Conservation (phyloP, 108 stramenopile species). For the Bacterosira constricta region DNA sequence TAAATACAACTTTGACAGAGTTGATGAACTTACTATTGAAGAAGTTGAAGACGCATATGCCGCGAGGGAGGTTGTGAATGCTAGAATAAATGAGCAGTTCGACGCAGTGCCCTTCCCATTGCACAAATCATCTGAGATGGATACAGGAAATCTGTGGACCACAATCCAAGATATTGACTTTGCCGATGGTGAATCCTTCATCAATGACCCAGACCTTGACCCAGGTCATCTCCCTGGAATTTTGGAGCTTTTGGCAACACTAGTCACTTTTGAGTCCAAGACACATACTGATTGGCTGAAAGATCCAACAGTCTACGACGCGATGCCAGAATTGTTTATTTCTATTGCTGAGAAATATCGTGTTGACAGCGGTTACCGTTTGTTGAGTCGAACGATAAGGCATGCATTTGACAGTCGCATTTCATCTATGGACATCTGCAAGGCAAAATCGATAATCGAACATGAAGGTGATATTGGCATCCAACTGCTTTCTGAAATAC, state of each 20-base stretch:
- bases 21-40: neutral
- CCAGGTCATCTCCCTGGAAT: neutral
- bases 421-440: neutral
- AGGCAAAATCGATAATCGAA: neutral
- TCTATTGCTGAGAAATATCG: neutral
- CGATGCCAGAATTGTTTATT: neutral
- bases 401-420: neutral
- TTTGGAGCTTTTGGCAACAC: neutral
- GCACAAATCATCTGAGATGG: neutral
- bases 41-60: slow-evolving; percentile 2
- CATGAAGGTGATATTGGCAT: neutral
- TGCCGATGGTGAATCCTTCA: neutral
- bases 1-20: too few species aligned
- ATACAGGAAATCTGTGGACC: neutral
- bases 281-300: neutral
- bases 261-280: neutral
- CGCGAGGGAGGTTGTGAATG: too few species aligned
- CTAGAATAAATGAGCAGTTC: too few species aligned
- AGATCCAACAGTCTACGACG: slow-evolving; percentile 1
- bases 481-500: too few species aligned
- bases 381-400: neutral
- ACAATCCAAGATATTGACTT: neutral
- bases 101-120: neutral
- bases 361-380: neutral
- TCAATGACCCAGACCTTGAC: neutral